These are phyloP conservation scores for Trametes polyzona DNA, from an alignment of 1,284 basidiomycete genomes.

Conservation along the genomic window DNA sequence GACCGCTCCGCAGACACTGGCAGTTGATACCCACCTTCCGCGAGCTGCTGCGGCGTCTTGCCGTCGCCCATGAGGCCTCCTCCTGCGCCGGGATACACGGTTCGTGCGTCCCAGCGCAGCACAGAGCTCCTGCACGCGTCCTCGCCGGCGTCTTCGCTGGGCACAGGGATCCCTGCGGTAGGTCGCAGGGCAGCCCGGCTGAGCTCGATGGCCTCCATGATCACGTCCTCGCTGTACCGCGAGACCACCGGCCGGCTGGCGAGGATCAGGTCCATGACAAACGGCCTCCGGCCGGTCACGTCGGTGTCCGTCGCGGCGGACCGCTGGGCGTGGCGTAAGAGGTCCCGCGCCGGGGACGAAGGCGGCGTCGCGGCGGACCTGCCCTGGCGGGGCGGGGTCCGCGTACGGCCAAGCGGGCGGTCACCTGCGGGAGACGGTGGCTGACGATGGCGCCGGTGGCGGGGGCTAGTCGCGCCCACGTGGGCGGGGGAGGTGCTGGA, in stretches of 20 bases:
- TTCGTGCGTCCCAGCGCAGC: constrained; percentile 44
- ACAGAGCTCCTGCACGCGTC: constrained; percentile 38
- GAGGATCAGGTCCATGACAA: constrained; percentile 36
- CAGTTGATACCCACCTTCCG: constrained; percentile 40
- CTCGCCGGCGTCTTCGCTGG: no score
- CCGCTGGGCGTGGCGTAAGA: constrained; percentile 26
- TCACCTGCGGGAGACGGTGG: constrained; percentile 18
- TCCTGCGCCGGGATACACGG: constrained; percentile 34
- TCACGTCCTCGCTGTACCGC: constrained; percentile 30
- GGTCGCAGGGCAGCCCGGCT: constrained; percentile 26
- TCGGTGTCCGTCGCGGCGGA: constrained; percentile 22
- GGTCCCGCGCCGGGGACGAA: constrained; percentile 27
- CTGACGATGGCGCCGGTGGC: constrained; percentile 22
- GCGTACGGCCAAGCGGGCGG: constrained; percentile 10
- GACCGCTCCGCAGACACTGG: constrained; percentile 54
- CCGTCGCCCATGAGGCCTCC: constrained; percentile 23
- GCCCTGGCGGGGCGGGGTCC: constrained; percentile 6
- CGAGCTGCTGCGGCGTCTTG: constrained; percentile 22
- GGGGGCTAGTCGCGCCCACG: constrained; percentile 13
- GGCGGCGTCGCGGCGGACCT: constrained; percentile 20
- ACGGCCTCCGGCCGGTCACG: constrained; percentile 26
- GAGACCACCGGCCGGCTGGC: constrained; percentile 27
- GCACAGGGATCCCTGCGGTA: constrained; percentile 31
- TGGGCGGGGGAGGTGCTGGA: constrained; percentile 5
- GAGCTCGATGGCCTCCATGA: constrained; percentile 34